Evolutionary conservation across 345 rosid species (phyloP).

Genomic region (Sonneratia caseolaris): DNA sequence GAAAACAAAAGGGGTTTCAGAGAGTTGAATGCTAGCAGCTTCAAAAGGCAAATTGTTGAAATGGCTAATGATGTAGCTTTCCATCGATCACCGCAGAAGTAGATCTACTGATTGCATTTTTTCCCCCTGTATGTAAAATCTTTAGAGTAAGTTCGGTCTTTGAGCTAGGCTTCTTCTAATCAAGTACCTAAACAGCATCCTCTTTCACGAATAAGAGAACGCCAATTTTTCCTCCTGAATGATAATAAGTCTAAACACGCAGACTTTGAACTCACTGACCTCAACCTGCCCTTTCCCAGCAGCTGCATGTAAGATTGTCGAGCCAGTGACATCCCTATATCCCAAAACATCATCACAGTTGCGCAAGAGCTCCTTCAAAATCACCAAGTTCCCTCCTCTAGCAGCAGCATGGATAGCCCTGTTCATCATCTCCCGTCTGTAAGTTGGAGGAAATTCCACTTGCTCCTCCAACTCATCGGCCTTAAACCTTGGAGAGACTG

Average conservation of each 20-base stretch:
- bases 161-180: too few relatives aligned
- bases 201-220: not conserved
- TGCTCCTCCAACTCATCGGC: slow-evolving; percentile 44
- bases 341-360: slow-evolving; percentile 50
- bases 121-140: too few relatives aligned
- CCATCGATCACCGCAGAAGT: too few relatives aligned
- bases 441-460: slow-evolving; percentile 55
- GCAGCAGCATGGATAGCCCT: slow-evolving; percentile 89
- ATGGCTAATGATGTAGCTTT: too few relatives aligned
- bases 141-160: too few relatives aligned
- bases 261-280: slow-evolving; percentile 22
- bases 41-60: too few relatives aligned
- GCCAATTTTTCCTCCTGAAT: not conserved
- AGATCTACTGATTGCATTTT: too few relatives aligned
- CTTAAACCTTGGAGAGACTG: slow-evolving; percentile 60
- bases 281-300: slow-evolving; percentile 84
- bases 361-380: slow-evolving; percentile 53
- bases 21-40: too few relatives aligned
- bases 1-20: too few relatives aligned
- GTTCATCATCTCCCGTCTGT: slow-evolving; percentile 70
- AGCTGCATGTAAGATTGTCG: slow-evolving; percentile 87
- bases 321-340: slow-evolving; percentile 67
- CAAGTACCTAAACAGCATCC: too few relatives aligned
- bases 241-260: not conserved
- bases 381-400: slow-evolving; percentile 68